Base-by-base conservation (phyloP, 768 basidiomycete species). In the Suillus subalutaceus region DNA sequence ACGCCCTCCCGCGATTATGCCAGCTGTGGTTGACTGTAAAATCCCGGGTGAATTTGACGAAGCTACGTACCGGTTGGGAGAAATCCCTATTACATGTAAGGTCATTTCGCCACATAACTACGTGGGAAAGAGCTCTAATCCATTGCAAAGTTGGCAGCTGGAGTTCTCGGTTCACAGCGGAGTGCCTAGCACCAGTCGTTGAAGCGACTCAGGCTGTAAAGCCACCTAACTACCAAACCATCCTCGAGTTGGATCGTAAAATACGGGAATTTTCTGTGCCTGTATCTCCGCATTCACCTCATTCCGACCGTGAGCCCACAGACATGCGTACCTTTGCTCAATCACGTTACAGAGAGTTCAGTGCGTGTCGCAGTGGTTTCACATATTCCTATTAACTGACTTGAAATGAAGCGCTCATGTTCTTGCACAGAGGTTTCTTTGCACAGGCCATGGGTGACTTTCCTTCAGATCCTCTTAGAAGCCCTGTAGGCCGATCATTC, bases 351-450 rank as follows among this genome's bases (percentile, higher is more conserved):
- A 79, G 79, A 58, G 83, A 82, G 65, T 75, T 84, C 44, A 78
- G 85, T 85, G 60, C 61, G 72, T 74, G 60, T 43, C 40, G 10
- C 0, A 9, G 44, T 20, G 2, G 37, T 37, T 8, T n/a, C 41
- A n/a, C 41, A 37, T 3, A 65, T 59, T 44, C 35, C 6, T 26
- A 56, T 32, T 58, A n/a, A 48, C 62, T 50, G 18, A 66, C 67
- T 58, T 67, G 38, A 65, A 48, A 32, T 67, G 43, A 66, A 88
- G 86, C 86, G 71, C 77, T 87, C 15, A 68, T 88, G 61, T 85
- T 82, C 71, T 75, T 88, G 16, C 88, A 88, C 72, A 80, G 87
- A 60, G 80, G 82, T 23, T 86, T 82, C 72, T 88, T 88, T 70
- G 85, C 84, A 12, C 84, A 85, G 70, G 86, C 84, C 6, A 79